A percentile compares a stretch with the other conserved stretches of the same genome.
phyloP scores from a whole-genome alignment of 2,329 filamentous ascomycete genomes.

The Alternaria infectoria region DNA sequence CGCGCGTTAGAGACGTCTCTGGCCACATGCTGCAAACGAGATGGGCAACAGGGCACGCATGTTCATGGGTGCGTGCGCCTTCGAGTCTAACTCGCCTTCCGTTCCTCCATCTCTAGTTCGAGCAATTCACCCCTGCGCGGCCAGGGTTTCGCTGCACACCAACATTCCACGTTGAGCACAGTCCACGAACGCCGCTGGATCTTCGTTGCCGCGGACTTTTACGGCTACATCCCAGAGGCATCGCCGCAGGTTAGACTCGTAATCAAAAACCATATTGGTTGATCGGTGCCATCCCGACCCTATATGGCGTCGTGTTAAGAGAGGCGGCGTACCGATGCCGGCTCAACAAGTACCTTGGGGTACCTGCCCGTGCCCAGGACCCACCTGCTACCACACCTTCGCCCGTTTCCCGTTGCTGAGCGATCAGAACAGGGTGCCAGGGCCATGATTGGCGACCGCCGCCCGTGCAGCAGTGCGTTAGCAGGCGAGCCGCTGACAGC shows the following conservation, averaged over 20 bases:
- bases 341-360: constrained; percentile 41
- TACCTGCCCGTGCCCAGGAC: constrained; percentile 29
- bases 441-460: constrained; percentile 38
- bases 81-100: constrained; percentile 31
- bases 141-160: constrained; percentile 32
- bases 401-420: constrained; percentile 30
- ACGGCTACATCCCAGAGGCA: constrained; percentile 40
- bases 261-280: constrained; percentile 49
- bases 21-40: constrained; percentile 46
- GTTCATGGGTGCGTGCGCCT: constrained; percentile 33
- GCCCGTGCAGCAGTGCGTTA: constrained; percentile 31
- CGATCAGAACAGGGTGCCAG: constrained; percentile 34
- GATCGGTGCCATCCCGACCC: constrained; percentile 42
- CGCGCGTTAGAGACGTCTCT: constrained; percentile 43
- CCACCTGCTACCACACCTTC: constrained; percentile 24
- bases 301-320: constrained; percentile 36
- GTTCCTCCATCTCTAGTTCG: constrained; percentile 35
- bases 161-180: constrained; percentile 48
- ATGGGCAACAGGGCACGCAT: constrained; percentile 36
- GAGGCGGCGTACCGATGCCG: constrained; percentile 39
- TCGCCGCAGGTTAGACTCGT: constrained; percentile 40
- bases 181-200: constrained; percentile 44
- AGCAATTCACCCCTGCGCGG: constrained; percentile 32
- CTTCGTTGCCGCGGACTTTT: constrained; percentile 44
- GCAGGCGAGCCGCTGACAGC: constrained; percentile 32